Evolutionary conservation across 495 filamentous ascomycete species (phyloP), one percentile per base, ranked within the genome.

Genomic region (Xylaria sp.): DNA sequence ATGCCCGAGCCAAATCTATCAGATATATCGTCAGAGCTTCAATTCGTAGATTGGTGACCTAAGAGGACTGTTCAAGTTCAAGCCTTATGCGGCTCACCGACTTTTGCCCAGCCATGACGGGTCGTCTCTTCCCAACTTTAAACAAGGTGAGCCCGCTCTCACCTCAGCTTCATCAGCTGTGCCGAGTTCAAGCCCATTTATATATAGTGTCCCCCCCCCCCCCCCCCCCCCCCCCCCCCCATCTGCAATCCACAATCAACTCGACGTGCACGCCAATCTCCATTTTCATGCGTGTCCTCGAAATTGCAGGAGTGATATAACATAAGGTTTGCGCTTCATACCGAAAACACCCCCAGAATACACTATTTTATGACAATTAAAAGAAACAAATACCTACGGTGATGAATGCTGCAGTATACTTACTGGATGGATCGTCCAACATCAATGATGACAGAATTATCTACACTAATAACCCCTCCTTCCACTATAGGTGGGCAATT

Each of bases 11-110:
- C 41, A 55, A 67, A 40, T 53, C 29, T 41, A 29, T 48, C 3
- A 9, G 41, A n/a, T 11, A 67, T 67, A 48, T 53, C 48, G 64
- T 67, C 64, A 55, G n/a, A 43, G 21, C 12, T 21, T 43, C 59
- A 17, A 7, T 67, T 19, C 29, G 46, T 43, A 14, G 62, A 50
- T 41, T 31, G n/a, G 31, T 66, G 52, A 44, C 19, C 37, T 46
- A 37, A 43, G 58, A 62, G 65, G 55, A 63, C 44, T 15, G 61
- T 62, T 65, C 58, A 65, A 75, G 61, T 62, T 65, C 58, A 65
- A 75, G 66, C 72, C 74, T 73, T 71, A 69, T 73, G 72, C 61
- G 58, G 72, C 72, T 78, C 76, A 78, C 76, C 76, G 76, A 78
- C 76, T 78, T 78, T 76, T n/a, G 71, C 70, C 72, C 61, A 72